These are phyloP conservation scores for Nicotiana knightiana DNA, from an alignment of 257 asterid genomes.

Conservation along the genomic window DNA sequence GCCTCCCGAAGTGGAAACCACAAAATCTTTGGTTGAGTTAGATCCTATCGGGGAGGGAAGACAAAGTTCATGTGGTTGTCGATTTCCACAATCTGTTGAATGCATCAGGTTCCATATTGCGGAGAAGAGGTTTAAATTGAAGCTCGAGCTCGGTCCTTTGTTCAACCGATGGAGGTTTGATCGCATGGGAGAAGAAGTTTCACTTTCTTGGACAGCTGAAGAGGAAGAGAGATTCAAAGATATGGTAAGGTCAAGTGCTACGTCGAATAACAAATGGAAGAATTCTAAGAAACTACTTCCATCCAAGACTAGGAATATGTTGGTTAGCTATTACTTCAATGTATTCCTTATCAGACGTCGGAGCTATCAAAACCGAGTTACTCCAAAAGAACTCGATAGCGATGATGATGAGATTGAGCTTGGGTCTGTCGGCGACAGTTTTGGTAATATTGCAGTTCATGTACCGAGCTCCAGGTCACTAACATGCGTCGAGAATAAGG, in stretches of 20 bases:
- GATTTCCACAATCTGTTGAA: conserved; percentile 39
- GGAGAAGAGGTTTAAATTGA: conserved; percentile 53
- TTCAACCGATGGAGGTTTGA: conserved; percentile 55
- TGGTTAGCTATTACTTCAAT: conserved; percentile 77
- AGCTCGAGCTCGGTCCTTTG: conserved; percentile 39
- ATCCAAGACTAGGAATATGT: conserved; percentile 39
- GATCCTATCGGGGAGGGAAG: conserved; percentile 48
- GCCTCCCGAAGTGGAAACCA: conserved; percentile 35
- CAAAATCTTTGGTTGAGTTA: conserved; percentile 8
- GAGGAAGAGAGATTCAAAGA: conserved; percentile 56
- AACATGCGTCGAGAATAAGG: conserved; percentile 44
- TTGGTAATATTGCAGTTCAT: conserved; percentile 45
- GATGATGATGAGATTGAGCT: conserved; percentile 73
- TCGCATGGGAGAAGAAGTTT: conserved; percentile 87
- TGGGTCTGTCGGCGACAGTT: conserved; percentile 60
- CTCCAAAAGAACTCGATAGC: conserved; percentile 61
- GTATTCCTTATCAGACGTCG: conserved; percentile 54
- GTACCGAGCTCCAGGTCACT: conserved; percentile 26
- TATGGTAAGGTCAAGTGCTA: conserved; percentile 25
- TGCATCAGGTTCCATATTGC: conserved; percentile 72
- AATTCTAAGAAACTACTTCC: conserved; percentile 35
- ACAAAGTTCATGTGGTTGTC: conserved; percentile 37
- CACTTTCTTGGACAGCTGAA: conserved; percentile 67
- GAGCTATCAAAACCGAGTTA: conserved; percentile 70
- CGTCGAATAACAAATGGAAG: conserved; percentile 36